phyloP scores from a whole-genome alignment of 2,329 filamentous ascomycete species.

The Aspergillus brunneoviolaceus region DNA sequence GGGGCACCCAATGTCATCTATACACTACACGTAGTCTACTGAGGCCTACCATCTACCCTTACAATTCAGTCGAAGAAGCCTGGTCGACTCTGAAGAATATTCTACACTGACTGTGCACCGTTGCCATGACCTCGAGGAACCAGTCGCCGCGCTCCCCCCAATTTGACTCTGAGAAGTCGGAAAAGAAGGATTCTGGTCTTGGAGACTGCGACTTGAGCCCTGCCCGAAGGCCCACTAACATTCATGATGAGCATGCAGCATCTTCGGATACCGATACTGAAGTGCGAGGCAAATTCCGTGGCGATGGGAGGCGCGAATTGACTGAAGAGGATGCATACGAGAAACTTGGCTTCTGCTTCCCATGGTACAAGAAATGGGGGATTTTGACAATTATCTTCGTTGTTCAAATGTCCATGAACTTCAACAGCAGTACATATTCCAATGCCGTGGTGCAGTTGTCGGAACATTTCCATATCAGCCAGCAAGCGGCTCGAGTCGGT shows the following conservation, averaged over 20 bases:
- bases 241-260: conserved; percentile 18
- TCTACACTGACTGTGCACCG: too few relatives aligned
- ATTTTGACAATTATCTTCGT: conserved; percentile 70
- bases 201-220: conserved; percentile 5
- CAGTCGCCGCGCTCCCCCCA: background rate
- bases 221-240: conserved; percentile 5
- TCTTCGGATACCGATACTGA: conserved; percentile 17
- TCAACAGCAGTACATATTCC: conserved; percentile 72
- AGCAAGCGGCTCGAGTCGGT: conserved; percentile 67
- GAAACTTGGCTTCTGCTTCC: conserved; percentile 61
- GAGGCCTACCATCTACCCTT: too few relatives aligned
- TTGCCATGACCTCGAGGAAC: background rate
- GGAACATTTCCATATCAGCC: conserved; percentile 65
- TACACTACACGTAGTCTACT: too few relatives aligned
- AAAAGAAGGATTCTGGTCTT: background rate
- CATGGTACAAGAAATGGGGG: conserved; percentile 65
- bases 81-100: too few relatives aligned
- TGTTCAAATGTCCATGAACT: conserved; percentile 76
- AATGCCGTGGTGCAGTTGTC: conserved; percentile 67
- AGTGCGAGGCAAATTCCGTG: conserved; percentile 9
- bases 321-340: conserved; percentile 60
- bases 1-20: background rate
- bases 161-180: conserved; percentile 4
- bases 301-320: conserved; percentile 39
- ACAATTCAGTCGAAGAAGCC: background rate